These are phyloP conservation scores for Carex scoparia DNA, from an alignment of 176 grass and related monocot genomes.

Conservation along the genomic window DNA sequence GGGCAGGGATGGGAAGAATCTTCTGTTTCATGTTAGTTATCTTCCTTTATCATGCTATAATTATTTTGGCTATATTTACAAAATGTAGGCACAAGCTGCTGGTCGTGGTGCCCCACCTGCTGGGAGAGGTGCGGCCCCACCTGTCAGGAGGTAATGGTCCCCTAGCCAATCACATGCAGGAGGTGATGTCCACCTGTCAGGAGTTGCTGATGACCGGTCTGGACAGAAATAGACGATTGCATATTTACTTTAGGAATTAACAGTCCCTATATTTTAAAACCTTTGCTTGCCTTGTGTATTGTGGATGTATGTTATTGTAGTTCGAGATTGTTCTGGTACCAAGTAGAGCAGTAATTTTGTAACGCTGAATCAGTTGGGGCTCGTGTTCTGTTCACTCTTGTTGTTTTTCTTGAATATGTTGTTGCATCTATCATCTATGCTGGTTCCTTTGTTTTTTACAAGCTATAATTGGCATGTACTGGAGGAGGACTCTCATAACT, in stretches of 20 bases:
- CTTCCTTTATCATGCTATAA: background rate
- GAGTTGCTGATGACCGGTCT: background rate
- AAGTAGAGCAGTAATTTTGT: background rate
- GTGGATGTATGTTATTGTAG: constrained; percentile 9
- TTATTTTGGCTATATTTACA: background rate
- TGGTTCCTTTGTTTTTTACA: background rate
- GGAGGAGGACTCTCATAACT: background rate
- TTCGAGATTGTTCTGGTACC: background rate
- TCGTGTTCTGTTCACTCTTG: background rate
- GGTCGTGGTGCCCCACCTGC: constrained; percentile 25
- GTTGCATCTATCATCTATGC: background rate
- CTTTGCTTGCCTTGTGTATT: constrained; percentile 7
- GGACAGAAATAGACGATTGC: background rate
- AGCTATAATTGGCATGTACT: background rate
- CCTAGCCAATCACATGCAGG: background rate
- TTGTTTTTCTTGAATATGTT: background rate
- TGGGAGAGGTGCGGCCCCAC: constrained; percentile 31
- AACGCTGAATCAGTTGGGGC: background rate
- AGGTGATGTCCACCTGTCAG: background rate
- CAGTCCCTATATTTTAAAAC: background rate
- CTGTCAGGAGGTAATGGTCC: constrained; percentile 30
- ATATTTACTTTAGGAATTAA: constrained; percentile 9
- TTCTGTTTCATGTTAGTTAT: background rate
- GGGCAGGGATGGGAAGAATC: background rate
- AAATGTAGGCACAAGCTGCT: constrained; percentile 31